A percentile compares a stretch with the other conserved stretches of the same genome.
These are phyloP conservation scores for Lepidium didymum DNA, from an alignment of 345 rosid species.

Conservation along the genomic window DNA sequence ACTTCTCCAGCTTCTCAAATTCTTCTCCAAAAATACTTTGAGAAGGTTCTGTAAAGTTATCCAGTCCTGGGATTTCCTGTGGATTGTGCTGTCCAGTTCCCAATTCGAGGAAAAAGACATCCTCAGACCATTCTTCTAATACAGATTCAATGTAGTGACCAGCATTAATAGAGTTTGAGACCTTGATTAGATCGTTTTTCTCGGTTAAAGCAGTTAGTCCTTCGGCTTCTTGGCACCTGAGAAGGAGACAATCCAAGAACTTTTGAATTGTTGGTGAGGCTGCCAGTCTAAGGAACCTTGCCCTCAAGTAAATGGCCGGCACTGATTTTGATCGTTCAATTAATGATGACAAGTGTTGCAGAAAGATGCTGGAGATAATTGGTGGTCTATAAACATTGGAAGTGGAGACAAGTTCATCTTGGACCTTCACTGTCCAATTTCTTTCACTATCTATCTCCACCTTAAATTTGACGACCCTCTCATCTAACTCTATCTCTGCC, in stretches of 20 bases:
- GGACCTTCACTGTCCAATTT: constrained; percentile 66
- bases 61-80: constrained; percentile 24
- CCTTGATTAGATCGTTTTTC: constrained; percentile 71
- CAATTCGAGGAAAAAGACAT: constrained; percentile 79
- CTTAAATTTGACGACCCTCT: constrained; percentile 54
- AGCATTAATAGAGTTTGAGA: constrained; percentile 63
- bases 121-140: constrained; percentile 80
- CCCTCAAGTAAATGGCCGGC: constrained; percentile 49
- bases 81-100: constrained; percentile 37
- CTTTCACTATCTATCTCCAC: constrained; percentile 50
- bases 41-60: constrained; percentile 20
- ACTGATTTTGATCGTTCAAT: constrained; percentile 66
- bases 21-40: constrained; percentile 53
- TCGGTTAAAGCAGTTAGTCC: constrained; percentile 87
- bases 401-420: constrained; percentile 49
- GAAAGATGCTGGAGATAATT: constrained; percentile 44
- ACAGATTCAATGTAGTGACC: constrained; percentile 57
- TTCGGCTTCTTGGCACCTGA: constrained; percentile 92
- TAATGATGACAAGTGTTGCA: constrained; percentile 48
- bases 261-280: constrained; percentile 51
- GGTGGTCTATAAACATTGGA: constrained; percentile 67
- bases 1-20: constrained; percentile 49
- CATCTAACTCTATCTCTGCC: constrained; percentile 79
- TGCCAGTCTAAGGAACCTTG: constrained; percentile 65
- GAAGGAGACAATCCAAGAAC: constrained; percentile 59